Percentiles rank a stretch among this genome's conserved stretches.
These are phyloP conservation scores for Zygosaccharomyces lentus DNA, from an alignment of 805 yeast genomes.

Conservation along the genomic window DNA sequence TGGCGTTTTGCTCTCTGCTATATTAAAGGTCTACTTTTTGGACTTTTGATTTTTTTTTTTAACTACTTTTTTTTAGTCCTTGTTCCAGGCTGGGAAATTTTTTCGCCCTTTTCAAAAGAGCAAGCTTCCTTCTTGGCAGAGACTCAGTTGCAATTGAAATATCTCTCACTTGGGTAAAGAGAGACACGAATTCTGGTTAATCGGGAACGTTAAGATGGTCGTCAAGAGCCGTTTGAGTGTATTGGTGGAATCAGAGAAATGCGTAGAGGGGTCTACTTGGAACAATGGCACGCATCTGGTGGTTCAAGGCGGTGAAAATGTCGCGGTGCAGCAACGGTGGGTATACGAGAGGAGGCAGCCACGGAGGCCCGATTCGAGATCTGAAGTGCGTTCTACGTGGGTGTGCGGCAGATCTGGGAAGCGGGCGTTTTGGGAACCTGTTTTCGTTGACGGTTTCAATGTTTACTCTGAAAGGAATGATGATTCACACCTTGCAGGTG, in stretches of 20 bases:
- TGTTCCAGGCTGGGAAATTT: background rate
- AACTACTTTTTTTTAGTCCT: background rate
- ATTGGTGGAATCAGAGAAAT: slow-evolving; percentile 17
- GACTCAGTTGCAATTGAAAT: background rate
- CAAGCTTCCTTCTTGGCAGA: background rate
- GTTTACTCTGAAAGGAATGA: slow-evolving; percentile 12
- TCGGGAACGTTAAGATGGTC: slow-evolving; percentile 3
- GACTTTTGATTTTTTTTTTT: background rate
- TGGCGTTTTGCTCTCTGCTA: background rate
- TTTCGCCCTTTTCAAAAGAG: background rate
- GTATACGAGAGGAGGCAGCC: background rate
- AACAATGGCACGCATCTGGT: slow-evolving; percentile 18
- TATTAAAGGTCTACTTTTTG: background rate
- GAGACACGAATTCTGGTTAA: background rate
- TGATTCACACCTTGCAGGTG: background rate
- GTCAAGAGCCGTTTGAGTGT: slow-evolving; percentile 20
- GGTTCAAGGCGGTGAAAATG: slow-evolving; percentile 15
- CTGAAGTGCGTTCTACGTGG: background rate
- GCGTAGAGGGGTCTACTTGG: slow-evolving; percentile 10
- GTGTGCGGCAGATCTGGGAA: background rate
- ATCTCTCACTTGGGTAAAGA: background rate
- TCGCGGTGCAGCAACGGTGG: slow-evolving; percentile 20
- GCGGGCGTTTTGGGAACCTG: slow-evolving; percentile 1
- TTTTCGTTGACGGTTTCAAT: slow-evolving; percentile 18
- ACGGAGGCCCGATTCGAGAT: background rate